Base-by-base conservation (phyloP, 306 rosid species). In the Nissolia schottii region DNA sequence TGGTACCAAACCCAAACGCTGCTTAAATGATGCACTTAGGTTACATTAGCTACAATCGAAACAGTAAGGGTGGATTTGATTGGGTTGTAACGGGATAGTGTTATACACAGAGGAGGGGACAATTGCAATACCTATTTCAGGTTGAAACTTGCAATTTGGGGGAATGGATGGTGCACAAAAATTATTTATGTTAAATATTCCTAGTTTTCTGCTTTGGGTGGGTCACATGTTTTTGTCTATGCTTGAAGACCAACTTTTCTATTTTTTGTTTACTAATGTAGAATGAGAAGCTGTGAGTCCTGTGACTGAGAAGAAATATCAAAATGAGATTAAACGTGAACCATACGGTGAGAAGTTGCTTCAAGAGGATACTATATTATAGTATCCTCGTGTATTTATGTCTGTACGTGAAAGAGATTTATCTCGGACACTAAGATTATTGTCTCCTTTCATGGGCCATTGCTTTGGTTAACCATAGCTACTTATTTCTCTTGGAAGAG, bases 171-270 rank as follows among this genome's bases (percentile, higher is more conserved):
- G 16, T 64, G 59, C 78, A 70, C 78, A 56, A 75, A 71, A 50
- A 10, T 48, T 64, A 56, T 40, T 15, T 24, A 8, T 18, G 45
- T 13, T 49, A n/a, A 20, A 38, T 38, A 70, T 70, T 64, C 60
- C 49, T 2, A 31, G 49, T 49, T 50, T 29, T 43, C 58, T 71
- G 82, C 31, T 62, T 70, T 19, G 23, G 37, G 67, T 38, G 60
- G 34, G 73, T 55, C 57, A 29, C 68, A 1, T 71, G 32, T 55
- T 64, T n/a, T 72, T 78, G 82, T 78, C 66, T 59, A 40, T 24
- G 63, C 46, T 28, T 34, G 78, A 55, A 31, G 41, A 27, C 50
- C 43, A 64, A 14, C 40, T 54, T 63, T 12, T 31, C n/a, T 51
- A 28, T 70, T 49, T 43, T 31, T 65, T 37, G 38, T 2, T 3